phyloP scores from a whole-genome alignment of 176 grass and related monocot genomes.

The Bromus sterilis region DNA sequence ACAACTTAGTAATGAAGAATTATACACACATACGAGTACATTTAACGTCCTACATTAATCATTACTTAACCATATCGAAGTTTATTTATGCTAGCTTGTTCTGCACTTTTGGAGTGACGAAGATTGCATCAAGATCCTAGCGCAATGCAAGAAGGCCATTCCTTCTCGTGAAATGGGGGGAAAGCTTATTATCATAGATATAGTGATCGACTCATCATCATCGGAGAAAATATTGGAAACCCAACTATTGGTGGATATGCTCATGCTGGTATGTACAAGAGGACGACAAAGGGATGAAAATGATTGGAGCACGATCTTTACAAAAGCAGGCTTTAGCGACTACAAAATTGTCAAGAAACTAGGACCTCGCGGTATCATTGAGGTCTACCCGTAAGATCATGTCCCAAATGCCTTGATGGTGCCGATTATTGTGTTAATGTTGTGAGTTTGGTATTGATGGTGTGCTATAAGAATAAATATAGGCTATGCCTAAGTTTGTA shows the following conservation, averaged over 20 bases:
- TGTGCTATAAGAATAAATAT: neutral
- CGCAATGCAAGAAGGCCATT: neutral
- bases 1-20: neutral
- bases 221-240: neutral
- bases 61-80: neutral
- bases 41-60: neutral
- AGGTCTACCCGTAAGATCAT: neutral
- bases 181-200: neutral
- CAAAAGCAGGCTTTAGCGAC: slow-evolving; percentile 13
- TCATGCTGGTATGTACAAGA: neutral
- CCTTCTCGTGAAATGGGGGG: neutral
- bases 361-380: neutral
- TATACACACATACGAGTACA: neutral
- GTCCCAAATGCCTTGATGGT: neutral
- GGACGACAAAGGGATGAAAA: slow-evolving; percentile 28
- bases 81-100: neutral
- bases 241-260: slow-evolving; percentile 10
- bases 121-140: neutral
- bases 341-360: slow-evolving; percentile 8
- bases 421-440: neutral
- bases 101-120: neutral
- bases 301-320: slow-evolving; percentile 10
- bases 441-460: neutral
- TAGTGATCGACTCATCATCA: neutral
- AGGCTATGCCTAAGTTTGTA: neutral